Evolutionary conservation across 2,329 filamentous ascomycete genomes (phyloP).

Genomic region (Coleophoma eucalyptorum): DNA sequence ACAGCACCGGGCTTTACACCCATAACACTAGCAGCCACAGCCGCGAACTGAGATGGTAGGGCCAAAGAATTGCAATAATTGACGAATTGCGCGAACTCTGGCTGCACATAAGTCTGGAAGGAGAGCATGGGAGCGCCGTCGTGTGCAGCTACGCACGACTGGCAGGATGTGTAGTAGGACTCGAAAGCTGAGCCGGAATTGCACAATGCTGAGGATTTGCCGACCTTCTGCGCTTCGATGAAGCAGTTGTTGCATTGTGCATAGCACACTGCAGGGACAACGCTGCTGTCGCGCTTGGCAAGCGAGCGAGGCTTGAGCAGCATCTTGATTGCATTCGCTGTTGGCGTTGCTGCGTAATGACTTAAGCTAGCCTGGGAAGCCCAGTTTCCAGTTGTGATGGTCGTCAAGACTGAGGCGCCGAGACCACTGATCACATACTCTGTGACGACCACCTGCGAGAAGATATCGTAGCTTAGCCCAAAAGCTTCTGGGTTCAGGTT

Average conservation of each 20-base stretch:
- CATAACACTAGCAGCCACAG: not conserved
- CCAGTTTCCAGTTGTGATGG: slow-evolving; percentile 52
- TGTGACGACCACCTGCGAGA: slow-evolving; percentile 38
- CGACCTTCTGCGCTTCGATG: slow-evolving; percentile 40
- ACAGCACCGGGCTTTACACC: not conserved
- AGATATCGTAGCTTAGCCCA: slow-evolving; percentile 60
- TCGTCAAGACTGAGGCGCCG: slow-evolving; percentile 25
- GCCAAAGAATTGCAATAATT: slow-evolving; percentile 2
- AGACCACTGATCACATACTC: slow-evolving; percentile 23
- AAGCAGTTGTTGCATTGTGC: slow-evolving; percentile 46
- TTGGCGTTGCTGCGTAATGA: slow-evolving; percentile 25
- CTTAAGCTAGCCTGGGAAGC: slow-evolving; percentile 45
- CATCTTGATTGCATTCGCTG: not conserved
- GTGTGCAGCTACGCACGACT: slow-evolving; percentile 14
- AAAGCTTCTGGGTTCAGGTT: slow-evolving; percentile 61
- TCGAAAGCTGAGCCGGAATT: slow-evolving; percentile 35
- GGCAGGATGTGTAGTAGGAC: slow-evolving; percentile 33
- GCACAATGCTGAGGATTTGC: slow-evolving; percentile 47
- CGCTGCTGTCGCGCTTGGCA: slow-evolving; percentile 35
- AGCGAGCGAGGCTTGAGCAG: slow-evolving; percentile 12
- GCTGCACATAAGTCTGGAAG: slow-evolving; percentile 13
- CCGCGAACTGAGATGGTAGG: not conserved
- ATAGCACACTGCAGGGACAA: slow-evolving; percentile 46
- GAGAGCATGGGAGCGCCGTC: slow-evolving; percentile 4
- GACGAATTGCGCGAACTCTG: slow-evolving; percentile 5